Evolutionary conservation across 805 yeast genomes (phyloP).

Genomic region (Candida ortonii): DNA sequence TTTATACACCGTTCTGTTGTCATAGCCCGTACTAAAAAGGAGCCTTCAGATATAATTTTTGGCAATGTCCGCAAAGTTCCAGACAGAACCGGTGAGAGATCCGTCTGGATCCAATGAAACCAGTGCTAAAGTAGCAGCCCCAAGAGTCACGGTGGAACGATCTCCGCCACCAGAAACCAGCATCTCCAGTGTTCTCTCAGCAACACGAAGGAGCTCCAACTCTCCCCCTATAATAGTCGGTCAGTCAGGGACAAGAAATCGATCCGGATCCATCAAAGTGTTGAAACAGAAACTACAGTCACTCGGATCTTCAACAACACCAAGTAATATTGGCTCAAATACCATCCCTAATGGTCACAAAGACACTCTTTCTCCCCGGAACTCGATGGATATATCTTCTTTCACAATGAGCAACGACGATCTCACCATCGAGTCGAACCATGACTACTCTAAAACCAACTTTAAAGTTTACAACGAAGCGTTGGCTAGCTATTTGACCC

Average conservation of each 20-base stretch:
- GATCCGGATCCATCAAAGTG: slow-evolving; percentile 23
- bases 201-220: neutral
- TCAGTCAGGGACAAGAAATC: too few species aligned
- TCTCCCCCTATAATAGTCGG: too few species aligned
- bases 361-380: slow-evolving; percentile 18
- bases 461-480: slow-evolving; percentile 28
- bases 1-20: too few species aligned
- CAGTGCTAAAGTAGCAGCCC: neutral
- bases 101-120: slow-evolving; percentile 3
- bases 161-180: slow-evolving; percentile 4
- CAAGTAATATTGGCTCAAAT: slow-evolving; percentile 2
- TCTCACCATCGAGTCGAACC: slow-evolving; percentile 22
- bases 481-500: slow-evolving; percentile 22
- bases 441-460: slow-evolving; percentile 19
- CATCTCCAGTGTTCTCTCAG: slow-evolving; percentile 1
- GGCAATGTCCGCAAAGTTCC: too few species aligned
- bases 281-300: slow-evolving; percentile 20
- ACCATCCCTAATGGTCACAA: slow-evolving; percentile 1
- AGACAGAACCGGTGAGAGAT: slow-evolving; percentile 7
- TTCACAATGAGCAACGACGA: slow-evolving; percentile 26
- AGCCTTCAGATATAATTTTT: too few species aligned
- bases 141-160: slow-evolving; percentile 2
- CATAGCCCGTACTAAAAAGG: too few species aligned
- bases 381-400: slow-evolving; percentile 20
- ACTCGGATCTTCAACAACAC: slow-evolving; percentile 6